Conservation (phyloP, 176 grass and related monocot genomes). For the Canna indica region DNA sequence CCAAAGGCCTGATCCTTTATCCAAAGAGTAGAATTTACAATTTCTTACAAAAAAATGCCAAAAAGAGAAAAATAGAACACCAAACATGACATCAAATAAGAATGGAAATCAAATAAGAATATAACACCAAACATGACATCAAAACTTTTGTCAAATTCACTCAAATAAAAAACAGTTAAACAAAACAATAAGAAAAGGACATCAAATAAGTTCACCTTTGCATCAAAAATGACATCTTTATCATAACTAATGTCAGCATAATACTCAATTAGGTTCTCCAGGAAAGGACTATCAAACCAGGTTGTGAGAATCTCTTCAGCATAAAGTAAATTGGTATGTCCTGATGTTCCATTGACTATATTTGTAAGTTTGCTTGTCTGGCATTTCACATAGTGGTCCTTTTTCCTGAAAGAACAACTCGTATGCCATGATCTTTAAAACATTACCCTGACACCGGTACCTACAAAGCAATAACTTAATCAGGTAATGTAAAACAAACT, state of each 20-base stretch:
- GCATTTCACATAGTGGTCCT: slow-evolving; percentile 30
- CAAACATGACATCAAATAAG: too few relatives aligned
- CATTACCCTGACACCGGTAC: slow-evolving; percentile 48
- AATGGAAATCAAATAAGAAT: not conserved
- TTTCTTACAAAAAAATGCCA: too few relatives aligned
- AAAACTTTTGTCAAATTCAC: not conserved
- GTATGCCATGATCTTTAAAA: slow-evolving; percentile 69
- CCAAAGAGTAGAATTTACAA: too few relatives aligned
- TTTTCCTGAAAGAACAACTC: slow-evolving; percentile 78
- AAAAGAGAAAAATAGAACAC: too few relatives aligned
- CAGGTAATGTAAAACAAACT: not conserved
- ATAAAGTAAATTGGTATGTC: slow-evolving; percentile 25
- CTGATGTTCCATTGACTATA: slow-evolving; percentile 25
- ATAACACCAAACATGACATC: not conserved
- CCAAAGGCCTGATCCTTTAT: not conserved
- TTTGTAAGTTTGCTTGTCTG: slow-evolving; percentile 16
- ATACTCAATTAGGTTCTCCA: slow-evolving; percentile 45
- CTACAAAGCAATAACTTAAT: slow-evolving; percentile 29
- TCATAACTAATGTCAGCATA: slow-evolving; percentile 40
- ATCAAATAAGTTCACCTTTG: slow-evolving; percentile 44
- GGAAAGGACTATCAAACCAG: slow-evolving; percentile 43
- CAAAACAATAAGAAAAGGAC: slow-evolving; percentile 1
- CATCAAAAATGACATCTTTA: slow-evolving; percentile 47
- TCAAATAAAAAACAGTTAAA: not conserved
- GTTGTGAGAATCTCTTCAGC: slow-evolving; percentile 29